Conservation (phyloP, 2,329 filamentous ascomycete species). For the Chrysoporthe puriensis region DNA sequence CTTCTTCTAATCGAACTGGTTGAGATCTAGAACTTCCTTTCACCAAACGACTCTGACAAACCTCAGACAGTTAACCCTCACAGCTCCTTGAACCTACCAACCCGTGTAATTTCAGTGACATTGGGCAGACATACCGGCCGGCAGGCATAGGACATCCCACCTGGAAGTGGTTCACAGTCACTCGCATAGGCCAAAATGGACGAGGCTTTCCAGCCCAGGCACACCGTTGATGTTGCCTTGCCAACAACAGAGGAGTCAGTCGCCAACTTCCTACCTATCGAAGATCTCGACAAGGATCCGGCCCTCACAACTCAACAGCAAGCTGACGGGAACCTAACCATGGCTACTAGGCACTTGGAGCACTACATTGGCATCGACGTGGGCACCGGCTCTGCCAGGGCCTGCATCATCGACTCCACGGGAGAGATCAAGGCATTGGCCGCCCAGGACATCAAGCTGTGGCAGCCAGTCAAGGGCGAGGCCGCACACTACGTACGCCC, state of each 20-base stretch:
- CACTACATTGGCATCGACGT: slow-evolving; percentile 89
- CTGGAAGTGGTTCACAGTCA: slow-evolving; percentile 8
- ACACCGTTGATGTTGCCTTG: slow-evolving; percentile 19
- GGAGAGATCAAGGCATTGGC: slow-evolving; percentile 84
- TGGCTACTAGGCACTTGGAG: slow-evolving; percentile 43
- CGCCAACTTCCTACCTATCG: neutral
- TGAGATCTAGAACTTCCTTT: neutral
- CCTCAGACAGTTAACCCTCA: neutral
- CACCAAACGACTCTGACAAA: neutral
- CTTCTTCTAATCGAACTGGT: neutral
- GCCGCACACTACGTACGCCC: slow-evolving; percentile 61
- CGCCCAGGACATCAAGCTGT: slow-evolving; percentile 76
- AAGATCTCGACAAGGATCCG: neutral
- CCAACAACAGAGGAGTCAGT: slow-evolving; percentile 29
- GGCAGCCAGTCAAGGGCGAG: slow-evolving; percentile 71
- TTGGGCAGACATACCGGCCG: neutral
- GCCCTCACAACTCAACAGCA: neutral
- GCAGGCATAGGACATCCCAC: neutral
- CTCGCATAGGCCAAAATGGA: slow-evolving; percentile 3
- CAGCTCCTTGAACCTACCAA: neutral
- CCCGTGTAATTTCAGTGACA: neutral
- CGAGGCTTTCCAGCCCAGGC: slow-evolving; percentile 9
- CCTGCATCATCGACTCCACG: slow-evolving; percentile 90
- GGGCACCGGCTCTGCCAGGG: slow-evolving; percentile 91
- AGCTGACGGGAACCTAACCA: slow-evolving; percentile 16